phyloP scores from a whole-genome alignment of 805 yeast species.

The Hanseniaspora singularis region DNA sequence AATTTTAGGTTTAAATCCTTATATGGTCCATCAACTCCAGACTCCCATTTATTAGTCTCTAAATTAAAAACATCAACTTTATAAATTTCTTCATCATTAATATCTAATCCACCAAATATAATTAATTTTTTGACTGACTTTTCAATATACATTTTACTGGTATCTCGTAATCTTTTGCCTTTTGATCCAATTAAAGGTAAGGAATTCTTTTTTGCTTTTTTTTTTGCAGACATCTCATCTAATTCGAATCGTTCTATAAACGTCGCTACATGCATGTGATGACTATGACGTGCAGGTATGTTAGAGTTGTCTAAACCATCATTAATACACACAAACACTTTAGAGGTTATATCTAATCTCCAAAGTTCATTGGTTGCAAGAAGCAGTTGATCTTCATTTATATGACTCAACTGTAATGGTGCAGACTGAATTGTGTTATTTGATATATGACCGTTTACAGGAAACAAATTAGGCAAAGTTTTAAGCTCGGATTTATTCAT shows the following conservation, averaged over 20 bases:
- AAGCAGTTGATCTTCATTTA: constrained; percentile 19
- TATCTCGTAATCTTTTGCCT: constrained; percentile 1
- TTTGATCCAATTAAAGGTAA: neutral
- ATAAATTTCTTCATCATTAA: constrained; percentile 25
- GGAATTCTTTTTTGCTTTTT: neutral
- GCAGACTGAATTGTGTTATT: neutral
- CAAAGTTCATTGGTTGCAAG: constrained; percentile 54
- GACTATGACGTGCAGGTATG: constrained; percentile 39
- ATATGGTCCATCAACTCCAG: constrained; percentile 10
- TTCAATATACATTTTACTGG: constrained; percentile 22
- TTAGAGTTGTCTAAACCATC: constrained; percentile 24
- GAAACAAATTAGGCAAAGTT: neutral
- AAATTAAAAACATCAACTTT: constrained; percentile 27
- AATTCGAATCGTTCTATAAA: constrained; percentile 30
- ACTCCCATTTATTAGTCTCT: constrained; percentile 26
- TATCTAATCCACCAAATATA: constrained; percentile 28
- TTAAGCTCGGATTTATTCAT: constrained; percentile 26
- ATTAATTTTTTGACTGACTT: constrained; percentile 26
- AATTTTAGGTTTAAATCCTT: neutral
- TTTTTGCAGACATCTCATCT: constrained; percentile 18
- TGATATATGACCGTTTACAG: neutral
- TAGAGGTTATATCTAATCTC: constrained; percentile 45
- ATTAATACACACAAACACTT: constrained; percentile 44
- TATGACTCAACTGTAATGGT: constrained; percentile 3
- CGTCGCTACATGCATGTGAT: constrained; percentile 42